Base-by-base conservation (phyloP, 208 protist genomes). In the Blechomonas ayalai region DNA sequence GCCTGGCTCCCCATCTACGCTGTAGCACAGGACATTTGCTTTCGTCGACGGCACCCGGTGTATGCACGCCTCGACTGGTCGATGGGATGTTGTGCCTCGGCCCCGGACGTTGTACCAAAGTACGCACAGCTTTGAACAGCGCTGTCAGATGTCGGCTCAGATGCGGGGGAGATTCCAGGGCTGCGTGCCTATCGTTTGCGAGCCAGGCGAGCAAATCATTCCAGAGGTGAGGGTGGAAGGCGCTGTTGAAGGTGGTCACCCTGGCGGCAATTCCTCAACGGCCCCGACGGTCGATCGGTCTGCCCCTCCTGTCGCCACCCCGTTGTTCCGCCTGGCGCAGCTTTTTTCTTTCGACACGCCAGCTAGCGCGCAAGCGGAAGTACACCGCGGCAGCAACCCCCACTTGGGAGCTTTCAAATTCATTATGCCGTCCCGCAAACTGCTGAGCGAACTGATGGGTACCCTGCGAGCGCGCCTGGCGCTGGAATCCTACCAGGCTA, bases 361-460 rank as follows among this genome's bases (percentile, higher is more conserved):
- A 20, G 44, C n/a, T 20, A 50, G n/a, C 6, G 44, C 4, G 18
- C 26, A 6, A 6, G 4, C 40, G 1, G 52, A 26, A 26, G 47
- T 15, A 13, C 19, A 37, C 15, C 24, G 22, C 10, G 16, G 19
- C 43, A 27, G 2, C 29, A 6, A 16, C 12, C 18, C 10, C 12
- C 2, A 29, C 28, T 3, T 22, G 23, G 16, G 54, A 32, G 23
- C 59, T 15, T 28, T 65, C 34, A 80, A 77, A 33, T 86, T 73
- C 26, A 48, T 90, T 16, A 37, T 87, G 26, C 81, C 77, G 3
- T 25, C 28, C 7, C 43, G 67, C 18, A 64, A 93, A 16, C 90
- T 83, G 0, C 73, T 97, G 18, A 80, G 80, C 12, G 81, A 97
- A 60, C 82, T 96, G 13, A 88, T 96, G 5, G 59, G 92, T 36